These are phyloP conservation scores for Candida glaebosa DNA, from an alignment of 805 yeast species.

Conservation along the genomic window DNA sequence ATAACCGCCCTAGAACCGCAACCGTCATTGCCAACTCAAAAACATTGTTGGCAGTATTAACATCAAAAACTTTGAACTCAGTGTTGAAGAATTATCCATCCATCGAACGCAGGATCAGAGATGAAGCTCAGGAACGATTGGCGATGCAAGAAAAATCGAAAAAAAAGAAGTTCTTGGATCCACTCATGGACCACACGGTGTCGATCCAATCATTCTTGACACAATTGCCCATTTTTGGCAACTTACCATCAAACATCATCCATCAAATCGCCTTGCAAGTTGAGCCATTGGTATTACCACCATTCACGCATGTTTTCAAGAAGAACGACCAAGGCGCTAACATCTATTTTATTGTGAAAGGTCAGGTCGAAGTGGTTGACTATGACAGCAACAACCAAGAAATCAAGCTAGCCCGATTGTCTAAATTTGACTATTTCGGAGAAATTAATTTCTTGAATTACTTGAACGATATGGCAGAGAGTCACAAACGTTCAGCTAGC, in stretches of 20 bases:
- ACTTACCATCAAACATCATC: conserved; percentile 54
- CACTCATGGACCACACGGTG: conserved; percentile 48
- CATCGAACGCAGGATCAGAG: conserved; percentile 65
- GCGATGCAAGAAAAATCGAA: conserved; percentile 66
- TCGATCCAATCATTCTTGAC: conserved; percentile 57
- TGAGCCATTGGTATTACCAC: conserved; percentile 49
- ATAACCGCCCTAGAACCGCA: conserved; percentile 75
- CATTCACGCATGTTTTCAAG: conserved; percentile 58
- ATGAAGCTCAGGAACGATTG: conserved; percentile 75
- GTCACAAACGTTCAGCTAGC: conserved; percentile 50
- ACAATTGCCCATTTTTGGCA: conserved; percentile 54
- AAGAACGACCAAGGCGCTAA: conserved; percentile 62
- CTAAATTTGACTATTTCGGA: conserved; percentile 67
- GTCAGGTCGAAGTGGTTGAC: conserved; percentile 66
- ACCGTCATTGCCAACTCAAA: conserved; percentile 68
- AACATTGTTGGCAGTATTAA: conserved; percentile 65
- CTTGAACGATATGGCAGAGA: conserved; percentile 27
- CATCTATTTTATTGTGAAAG: conserved; percentile 62
- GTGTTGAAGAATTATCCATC: conserved; percentile 62
- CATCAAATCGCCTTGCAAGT: conserved; percentile 64
- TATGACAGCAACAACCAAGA: conserved; percentile 24
- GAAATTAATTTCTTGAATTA: conserved; percentile 67
- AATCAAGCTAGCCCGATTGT: conserved; percentile 52
- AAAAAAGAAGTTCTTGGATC: conserved; percentile 18
- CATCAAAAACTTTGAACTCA: conserved; percentile 56